A percentile compares a stretch with the other conserved stretches of the same genome.
These are phyloP conservation scores for Boletus sp. DNA, from an alignment of 768 basidiomycete species.

Conservation along the genomic window DNA sequence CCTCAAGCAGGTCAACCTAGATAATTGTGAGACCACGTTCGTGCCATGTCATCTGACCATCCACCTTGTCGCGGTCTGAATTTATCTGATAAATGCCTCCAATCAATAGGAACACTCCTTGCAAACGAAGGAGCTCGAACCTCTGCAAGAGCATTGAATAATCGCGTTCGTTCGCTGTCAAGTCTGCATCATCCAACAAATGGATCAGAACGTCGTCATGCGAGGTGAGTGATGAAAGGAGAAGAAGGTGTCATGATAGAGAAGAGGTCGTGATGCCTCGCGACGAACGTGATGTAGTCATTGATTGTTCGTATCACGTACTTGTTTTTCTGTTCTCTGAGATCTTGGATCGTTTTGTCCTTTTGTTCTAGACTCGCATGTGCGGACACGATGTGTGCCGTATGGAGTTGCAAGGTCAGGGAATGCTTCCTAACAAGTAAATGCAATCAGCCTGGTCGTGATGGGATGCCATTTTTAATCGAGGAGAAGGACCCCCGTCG, in stretches of 20 bases:
- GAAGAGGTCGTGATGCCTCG: background rate
- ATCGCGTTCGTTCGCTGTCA: conserved; percentile 70
- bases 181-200: conserved; percentile 42
- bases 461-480: background rate
- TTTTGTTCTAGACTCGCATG: conserved; percentile 79
- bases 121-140: conserved; percentile 38
- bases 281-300: background rate
- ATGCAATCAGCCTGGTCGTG: conserved; percentile 11
- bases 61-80: conserved; percentile 75
- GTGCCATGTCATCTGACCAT: conserved; percentile 6
- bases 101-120: conserved; percentile 10
- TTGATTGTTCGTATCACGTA: conserved; percentile 36
- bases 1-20: conserved; percentile 67
- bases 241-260: background rate
- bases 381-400: conserved; percentile 82
- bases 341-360: conserved; percentile 73
- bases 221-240: background rate
- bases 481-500: conserved; percentile 1
- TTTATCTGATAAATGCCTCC: conserved; percentile 51
- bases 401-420: conserved; percentile 78
- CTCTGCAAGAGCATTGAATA: conserved; percentile 68
- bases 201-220: conserved; percentile 16
- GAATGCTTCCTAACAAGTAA: conserved; percentile 66
- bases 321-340: conserved; percentile 85
- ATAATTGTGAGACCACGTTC: conserved; percentile 4